A percentile compares a stretch with the other conserved stretches of the same genome.
These are phyloP conservation scores for Graphiopsis chlorocephala DNA, from an alignment of 2,329 filamentous ascomycete species.

Conservation along the genomic window DNA sequence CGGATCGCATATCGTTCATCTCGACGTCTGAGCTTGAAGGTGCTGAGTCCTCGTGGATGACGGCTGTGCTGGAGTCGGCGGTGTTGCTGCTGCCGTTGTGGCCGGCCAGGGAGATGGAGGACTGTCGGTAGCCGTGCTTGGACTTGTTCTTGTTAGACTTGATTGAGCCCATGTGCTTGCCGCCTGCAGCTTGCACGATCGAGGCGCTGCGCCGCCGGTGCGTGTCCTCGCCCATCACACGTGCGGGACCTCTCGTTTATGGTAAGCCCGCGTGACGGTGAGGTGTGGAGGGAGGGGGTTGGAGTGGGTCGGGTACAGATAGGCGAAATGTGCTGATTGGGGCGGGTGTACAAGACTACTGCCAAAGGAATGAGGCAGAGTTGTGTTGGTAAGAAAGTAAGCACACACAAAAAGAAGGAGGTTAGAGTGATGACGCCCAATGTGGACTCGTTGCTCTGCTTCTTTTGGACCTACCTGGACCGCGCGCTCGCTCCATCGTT, in stretches of 20 bases:
- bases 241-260: not conserved
- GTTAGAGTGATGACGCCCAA: not conserved
- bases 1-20: slow-evolving; percentile 56
- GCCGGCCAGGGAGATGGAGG: slow-evolving; percentile 15
- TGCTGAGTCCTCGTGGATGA: slow-evolving; percentile 18
- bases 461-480: not conserved
- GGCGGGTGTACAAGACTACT: not conserved
- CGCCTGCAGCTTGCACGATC: slow-evolving; percentile 11
- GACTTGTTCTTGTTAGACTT: not conserved
- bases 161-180: slow-evolving; percentile 6
- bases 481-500: not conserved
- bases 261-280: not conserved
- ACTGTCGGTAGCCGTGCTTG: slow-evolving; percentile 18
- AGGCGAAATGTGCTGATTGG: not conserved
- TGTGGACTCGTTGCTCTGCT: not conserved
- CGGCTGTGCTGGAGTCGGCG: slow-evolving; percentile 2
- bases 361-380: slow-evolving; percentile 16
- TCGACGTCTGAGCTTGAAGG: slow-evolving; percentile 53
- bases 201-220: slow-evolving; percentile 21
- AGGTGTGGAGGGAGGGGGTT: not conserved
- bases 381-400: not conserved
- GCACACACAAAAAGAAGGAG: not conserved
- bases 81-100: not conserved
- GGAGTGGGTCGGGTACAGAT: not conserved
- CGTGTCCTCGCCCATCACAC: slow-evolving; percentile 6